Percentiles rank a stretch among this genome's conserved stretches.
These are phyloP conservation scores for Pseudocercospora fuligena DNA, from an alignment of 2,329 filamentous ascomycete species.

Conservation along the genomic window DNA sequence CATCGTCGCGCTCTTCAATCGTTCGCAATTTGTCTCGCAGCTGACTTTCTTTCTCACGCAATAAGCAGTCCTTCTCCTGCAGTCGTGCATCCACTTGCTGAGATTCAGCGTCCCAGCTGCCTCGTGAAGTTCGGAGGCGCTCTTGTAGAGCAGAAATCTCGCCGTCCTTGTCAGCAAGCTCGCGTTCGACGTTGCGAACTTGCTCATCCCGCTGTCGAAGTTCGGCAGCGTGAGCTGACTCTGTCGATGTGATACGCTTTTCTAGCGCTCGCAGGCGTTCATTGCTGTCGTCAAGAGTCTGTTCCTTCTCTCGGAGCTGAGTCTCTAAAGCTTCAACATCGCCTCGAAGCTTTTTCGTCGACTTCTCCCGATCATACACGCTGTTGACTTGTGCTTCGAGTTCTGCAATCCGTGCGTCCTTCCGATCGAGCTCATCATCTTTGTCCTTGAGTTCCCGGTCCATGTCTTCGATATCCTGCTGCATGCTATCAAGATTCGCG, in stretches of 20 bases:
- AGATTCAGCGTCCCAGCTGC: slow-evolving; percentile 45
- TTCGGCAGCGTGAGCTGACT: slow-evolving; percentile 28
- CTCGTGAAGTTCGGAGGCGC: slow-evolving; percentile 43
- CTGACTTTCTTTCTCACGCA: slow-evolving; percentile 76
- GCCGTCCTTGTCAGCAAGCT: slow-evolving; percentile 44
- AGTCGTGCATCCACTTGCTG: slow-evolving; percentile 44
- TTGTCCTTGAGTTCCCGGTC: slow-evolving; percentile 57
- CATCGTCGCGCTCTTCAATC: slow-evolving; percentile 75
- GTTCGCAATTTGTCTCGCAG: slow-evolving; percentile 75
- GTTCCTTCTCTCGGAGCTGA: slow-evolving; percentile 42
- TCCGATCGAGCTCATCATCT: slow-evolving; percentile 50
- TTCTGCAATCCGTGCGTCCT: slow-evolving; percentile 39
- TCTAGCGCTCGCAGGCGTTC: slow-evolving; percentile 41
- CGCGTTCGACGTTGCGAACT: slow-evolving; percentile 65
- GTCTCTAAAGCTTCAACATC: slow-evolving; percentile 42
- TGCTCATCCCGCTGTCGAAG: slow-evolving; percentile 46
- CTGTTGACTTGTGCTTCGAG: slow-evolving; percentile 39
- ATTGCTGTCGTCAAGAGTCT: slow-evolving; percentile 42
- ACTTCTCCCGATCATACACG: slow-evolving; percentile 42
- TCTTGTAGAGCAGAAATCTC: slow-evolving; percentile 45
- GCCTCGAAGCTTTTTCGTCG: slow-evolving; percentile 44
- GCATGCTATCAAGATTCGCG: slow-evolving; percentile 64
- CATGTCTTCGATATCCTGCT: slow-evolving; percentile 56
- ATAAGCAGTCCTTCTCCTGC: slow-evolving; percentile 46
- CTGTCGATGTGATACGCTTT: slow-evolving; percentile 38